phyloP scores from a whole-genome alignment of 768 basidiomycete species.

The Macrocybe gigantea region DNA sequence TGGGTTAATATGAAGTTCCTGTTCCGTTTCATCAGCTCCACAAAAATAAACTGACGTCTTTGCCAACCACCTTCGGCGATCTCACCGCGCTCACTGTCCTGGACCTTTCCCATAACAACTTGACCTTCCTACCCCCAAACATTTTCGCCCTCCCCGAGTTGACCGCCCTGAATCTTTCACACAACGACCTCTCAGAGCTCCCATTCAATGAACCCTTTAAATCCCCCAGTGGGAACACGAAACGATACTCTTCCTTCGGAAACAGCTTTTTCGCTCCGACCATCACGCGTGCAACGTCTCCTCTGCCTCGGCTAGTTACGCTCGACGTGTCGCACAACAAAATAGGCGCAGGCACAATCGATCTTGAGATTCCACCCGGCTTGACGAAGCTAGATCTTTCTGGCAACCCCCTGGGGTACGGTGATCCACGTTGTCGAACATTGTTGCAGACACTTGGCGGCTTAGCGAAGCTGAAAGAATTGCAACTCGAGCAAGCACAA shows the following conservation, averaged over 20 bases:
- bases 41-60: slow-evolving; percentile 56
- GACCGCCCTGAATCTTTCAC: slow-evolving; percentile 60
- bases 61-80: slow-evolving; percentile 67
- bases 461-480: slow-evolving; percentile 49
- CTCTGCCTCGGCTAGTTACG: slow-evolving; percentile 59
- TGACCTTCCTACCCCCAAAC: slow-evolving; percentile 56
- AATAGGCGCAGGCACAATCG: slow-evolving; percentile 49
- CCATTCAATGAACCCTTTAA: slow-evolving; percentile 60
- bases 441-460: slow-evolving; percentile 43
- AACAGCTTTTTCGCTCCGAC: slow-evolving; percentile 57
- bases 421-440: slow-evolving; percentile 22
- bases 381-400: slow-evolving; percentile 61
- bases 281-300: slow-evolving; percentile 54
- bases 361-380: slow-evolving; percentile 44
- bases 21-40: slow-evolving; percentile 46
- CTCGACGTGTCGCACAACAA: slow-evolving; percentile 68
- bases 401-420: slow-evolving; percentile 53
- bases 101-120: slow-evolving; percentile 70
- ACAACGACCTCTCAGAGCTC: slow-evolving; percentile 57
- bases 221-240: slow-evolving; percentile 9
- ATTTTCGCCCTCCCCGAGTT: slow-evolving; percentile 68
- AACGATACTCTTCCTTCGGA: slow-evolving; percentile 30
- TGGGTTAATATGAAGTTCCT: slow-evolving; percentile 2
- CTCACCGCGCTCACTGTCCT: slow-evolving; percentile 58
- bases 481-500: slow-evolving; percentile 49